Base-by-base conservation (phyloP, 2,329 filamentous ascomycete genomes). In the Ilyonectria mors-panacis region DNA sequence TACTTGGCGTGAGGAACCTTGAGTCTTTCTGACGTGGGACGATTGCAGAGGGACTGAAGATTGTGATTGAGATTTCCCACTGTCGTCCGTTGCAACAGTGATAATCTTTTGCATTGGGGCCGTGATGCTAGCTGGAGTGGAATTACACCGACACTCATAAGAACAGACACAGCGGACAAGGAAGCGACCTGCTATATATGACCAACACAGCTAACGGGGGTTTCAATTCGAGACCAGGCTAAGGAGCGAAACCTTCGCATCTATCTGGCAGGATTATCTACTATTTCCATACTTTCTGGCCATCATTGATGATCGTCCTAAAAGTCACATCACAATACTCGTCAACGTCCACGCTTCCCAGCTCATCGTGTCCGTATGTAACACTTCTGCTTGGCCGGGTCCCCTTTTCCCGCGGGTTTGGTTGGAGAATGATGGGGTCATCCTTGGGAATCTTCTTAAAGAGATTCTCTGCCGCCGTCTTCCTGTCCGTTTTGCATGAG, bases 401-500 rank as follows among this genome's bases (percentile, higher is more conserved):
- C 37, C 37, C 37, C 6, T 39, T 37, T 21, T 19, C 15, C 12
- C 58, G 45, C 48, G 45, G 26, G 3, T 50, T 44, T 6, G 63
- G 66, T 9, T 68, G 19, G 7, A 66, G 23, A 0, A 68, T 4
- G 1, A 68, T 47, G 1, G 57, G 57, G 7, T 66, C 45, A 19
- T 66, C 63, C 0, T 17, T 39, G 1, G 58, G 47, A 1, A 65
- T 39, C 1, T 44, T 39, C 0, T 47, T 47, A 5, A 68, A 65
- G 19, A 68, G 45, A 9, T 23, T 51, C 42, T 58, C 15, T 10
- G 30, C 10, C 1, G 35, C 48, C 3, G 51, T 68, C 30, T 39
- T 37, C 35, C 17, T 21, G 39, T 63, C 66, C 1, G 63, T 50
- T 21, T 62, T 66, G 63, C 56, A 60, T 26, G 5, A 69, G 66